A percentile compares a stretch with the other conserved stretches of the same genome.
phyloP scores from a whole-genome alignment of 2,329 filamentous ascomycete species.

The Endocalyx cinctus region DNA sequence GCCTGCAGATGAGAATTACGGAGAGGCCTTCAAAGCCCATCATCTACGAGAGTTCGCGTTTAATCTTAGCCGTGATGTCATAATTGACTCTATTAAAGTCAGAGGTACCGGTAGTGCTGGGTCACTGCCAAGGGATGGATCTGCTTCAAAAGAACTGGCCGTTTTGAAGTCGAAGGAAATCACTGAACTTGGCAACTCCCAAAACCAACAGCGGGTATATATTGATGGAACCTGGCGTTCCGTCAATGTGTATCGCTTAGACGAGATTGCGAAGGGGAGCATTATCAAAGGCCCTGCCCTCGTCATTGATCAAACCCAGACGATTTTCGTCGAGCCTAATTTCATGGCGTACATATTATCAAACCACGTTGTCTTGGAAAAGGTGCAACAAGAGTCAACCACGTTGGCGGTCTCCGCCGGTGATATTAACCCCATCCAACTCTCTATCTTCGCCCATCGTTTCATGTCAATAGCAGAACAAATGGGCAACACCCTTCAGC shows the following conservation, averaged over 20 bases:
- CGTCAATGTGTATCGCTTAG: conserved; percentile 24
- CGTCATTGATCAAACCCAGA: conserved; percentile 68
- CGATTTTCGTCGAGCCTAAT: conserved; percentile 60
- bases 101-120: conserved; percentile 23
- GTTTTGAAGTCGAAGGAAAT: background rate
- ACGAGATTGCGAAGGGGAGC: conserved; percentile 13
- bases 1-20: conserved; percentile 31
- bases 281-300: conserved; percentile 35
- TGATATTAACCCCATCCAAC: conserved; percentile 65
- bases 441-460: conserved; percentile 73
- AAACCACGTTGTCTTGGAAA: conserved; percentile 33
- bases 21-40: conserved; percentile 28
- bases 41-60: conserved; percentile 40
- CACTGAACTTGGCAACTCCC: background rate
- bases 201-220: conserved; percentile 2
- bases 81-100: conserved; percentile 35
- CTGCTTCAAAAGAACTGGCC: conserved; percentile 12
- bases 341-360: conserved; percentile 26
- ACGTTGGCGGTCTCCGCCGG: conserved; percentile 56
- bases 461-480: conserved; percentile 85
- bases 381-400: conserved; percentile 33
- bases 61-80: conserved; percentile 29
- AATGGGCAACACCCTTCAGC: conserved; percentile 76
- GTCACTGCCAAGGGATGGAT: conserved; percentile 6
- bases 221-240: conserved; percentile 7